Percentiles rank a stretch among this genome's conserved stretches.
These are phyloP conservation scores for Chytridium lagenaria DNA, from an alignment of 371 early-diverging fungal species.

Conservation along the genomic window DNA sequence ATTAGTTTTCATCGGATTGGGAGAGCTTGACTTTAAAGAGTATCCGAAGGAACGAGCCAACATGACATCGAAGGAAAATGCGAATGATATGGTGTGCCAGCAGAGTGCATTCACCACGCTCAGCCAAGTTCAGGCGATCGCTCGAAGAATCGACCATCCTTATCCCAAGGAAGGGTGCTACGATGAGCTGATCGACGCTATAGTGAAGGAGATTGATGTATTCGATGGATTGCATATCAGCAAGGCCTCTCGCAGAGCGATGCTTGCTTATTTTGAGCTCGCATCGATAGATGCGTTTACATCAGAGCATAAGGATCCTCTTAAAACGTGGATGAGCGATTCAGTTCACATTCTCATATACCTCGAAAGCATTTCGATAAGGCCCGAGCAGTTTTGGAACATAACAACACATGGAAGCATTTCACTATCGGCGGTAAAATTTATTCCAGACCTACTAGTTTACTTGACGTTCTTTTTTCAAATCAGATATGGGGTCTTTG, in stretches of 20 bases:
- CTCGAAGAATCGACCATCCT: not conserved
- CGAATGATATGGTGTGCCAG: conserved; percentile 12
- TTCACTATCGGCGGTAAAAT: conserved; percentile 1
- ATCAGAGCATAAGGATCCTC: not conserved
- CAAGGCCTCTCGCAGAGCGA: not conserved
- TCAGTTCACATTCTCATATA: not conserved
- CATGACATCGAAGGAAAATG: not conserved
- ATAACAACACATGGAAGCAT: conserved; percentile 1
- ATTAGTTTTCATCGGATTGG: conserved; percentile 18
- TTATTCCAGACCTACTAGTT: too few species aligned
- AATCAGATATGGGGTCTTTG: not conserved
- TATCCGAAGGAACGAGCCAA: conserved; percentile 1
- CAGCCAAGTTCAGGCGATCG: not conserved
- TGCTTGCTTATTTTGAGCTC: not conserved
- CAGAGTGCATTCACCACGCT: conserved; percentile 28
- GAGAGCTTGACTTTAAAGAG: conserved; percentile 9
- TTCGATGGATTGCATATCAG: not conserved
- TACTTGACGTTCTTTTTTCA: too few species aligned
- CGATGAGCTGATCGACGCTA: not conserved
- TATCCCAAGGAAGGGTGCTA: not conserved
- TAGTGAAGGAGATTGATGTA: not conserved
- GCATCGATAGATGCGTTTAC: not conserved
- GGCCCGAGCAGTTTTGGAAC: not conserved
- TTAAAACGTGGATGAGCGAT: conserved; percentile 3
- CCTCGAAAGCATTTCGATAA: not conserved